These are phyloP conservation scores for Nigrospora sphaerica DNA, from an alignment of 2,329 filamentous ascomycete genomes.

Conservation along the genomic window DNA sequence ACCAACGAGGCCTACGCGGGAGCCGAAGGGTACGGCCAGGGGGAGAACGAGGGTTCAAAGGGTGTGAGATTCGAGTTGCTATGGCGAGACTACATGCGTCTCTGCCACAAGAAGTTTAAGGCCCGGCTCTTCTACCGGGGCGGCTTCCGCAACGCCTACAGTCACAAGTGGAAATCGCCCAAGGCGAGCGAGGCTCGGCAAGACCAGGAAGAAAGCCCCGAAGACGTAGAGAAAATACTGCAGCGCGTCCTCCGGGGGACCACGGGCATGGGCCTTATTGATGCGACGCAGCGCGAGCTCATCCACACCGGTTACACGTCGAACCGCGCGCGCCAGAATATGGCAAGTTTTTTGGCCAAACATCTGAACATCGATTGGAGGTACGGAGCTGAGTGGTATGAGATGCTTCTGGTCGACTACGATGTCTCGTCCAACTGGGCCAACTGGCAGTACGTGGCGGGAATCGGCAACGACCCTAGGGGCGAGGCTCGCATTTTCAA, in stretches of 20 bases:
- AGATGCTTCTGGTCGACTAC: slow-evolving; percentile 67
- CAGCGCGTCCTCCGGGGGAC: slow-evolving; percentile 57
- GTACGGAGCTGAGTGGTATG: slow-evolving; percentile 77
- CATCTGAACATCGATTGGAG: slow-evolving; percentile 74
- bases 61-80: slow-evolving; percentile 66
- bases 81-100: slow-evolving; percentile 76
- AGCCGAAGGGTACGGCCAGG: slow-evolving; percentile 54
- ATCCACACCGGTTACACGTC: slow-evolving; percentile 71
- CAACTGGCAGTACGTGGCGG: slow-evolving; percentile 77
- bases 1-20: slow-evolving; percentile 28
- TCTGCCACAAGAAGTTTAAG: slow-evolving; percentile 66
- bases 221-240: slow-evolving; percentile 40
- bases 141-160: slow-evolving; percentile 50
- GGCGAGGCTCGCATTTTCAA: slow-evolving; percentile 71
- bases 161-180: slow-evolving; percentile 42
- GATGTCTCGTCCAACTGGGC: slow-evolving; percentile 73
- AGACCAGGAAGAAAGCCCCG: slow-evolving; percentile 31
- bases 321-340: slow-evolving; percentile 70
- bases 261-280: slow-evolving; percentile 71
- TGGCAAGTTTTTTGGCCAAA: slow-evolving; percentile 66
- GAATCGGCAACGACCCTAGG: slow-evolving; percentile 72
- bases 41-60: slow-evolving; percentile 65
- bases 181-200: slow-evolving; percentile 12
- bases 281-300: slow-evolving; percentile 69
- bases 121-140: slow-evolving; percentile 54